Conservation (phyloP, 2,329 filamentous ascomycete genomes). For the Xylariaceae sp. region DNA sequence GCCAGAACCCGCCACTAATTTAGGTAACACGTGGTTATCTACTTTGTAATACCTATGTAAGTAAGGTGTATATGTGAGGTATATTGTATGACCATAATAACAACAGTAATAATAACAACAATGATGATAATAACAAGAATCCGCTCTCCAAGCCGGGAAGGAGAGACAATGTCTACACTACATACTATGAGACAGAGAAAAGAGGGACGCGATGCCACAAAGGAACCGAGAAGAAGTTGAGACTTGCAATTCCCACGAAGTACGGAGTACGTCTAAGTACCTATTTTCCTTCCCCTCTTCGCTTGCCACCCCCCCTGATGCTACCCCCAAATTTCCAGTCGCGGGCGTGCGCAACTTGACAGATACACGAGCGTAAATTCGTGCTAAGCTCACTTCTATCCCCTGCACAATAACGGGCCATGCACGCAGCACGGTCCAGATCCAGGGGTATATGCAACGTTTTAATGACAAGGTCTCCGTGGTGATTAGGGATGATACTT, state of each 20-base stretch:
- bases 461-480: conserved; percentile 14
- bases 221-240: neutral
- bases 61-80: too few relatives aligned
- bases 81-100: too few relatives aligned
- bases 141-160: neutral
- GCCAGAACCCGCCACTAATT: neutral
- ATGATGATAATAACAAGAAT: neutral
- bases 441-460: conserved; percentile 25
- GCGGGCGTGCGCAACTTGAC: neutral
- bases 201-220: neutral
- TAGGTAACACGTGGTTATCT: neutral
- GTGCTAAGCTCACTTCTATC: conserved; percentile 19
- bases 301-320: neutral
- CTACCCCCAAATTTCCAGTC: neutral
- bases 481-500: conserved; percentile 5
- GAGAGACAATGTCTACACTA: neutral
- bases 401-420: conserved; percentile 23
- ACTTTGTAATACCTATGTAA: too few relatives aligned
- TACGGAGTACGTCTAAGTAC: too few relatives aligned
- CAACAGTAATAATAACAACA: neutral
- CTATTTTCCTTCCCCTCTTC: neutral
- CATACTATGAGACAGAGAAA: neutral
- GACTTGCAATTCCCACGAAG: too few relatives aligned
- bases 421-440: conserved; percentile 19
- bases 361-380: too few relatives aligned